Base-by-base conservation (phyloP, 441 rosid genomes). In the Pelargonium citronellum region DNA sequence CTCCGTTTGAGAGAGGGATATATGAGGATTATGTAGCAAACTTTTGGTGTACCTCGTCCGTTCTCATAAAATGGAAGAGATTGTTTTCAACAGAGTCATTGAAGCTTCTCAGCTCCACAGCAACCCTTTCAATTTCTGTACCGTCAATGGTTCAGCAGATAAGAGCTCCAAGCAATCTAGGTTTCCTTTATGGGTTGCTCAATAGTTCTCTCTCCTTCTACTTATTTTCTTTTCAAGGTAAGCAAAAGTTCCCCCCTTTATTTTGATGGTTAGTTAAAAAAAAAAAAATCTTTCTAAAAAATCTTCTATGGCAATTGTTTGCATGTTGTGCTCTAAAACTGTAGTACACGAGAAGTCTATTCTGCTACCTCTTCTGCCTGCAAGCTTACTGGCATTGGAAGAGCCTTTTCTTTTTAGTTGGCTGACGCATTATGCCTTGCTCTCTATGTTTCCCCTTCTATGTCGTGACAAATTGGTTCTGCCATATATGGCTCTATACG, bases 291-390 rank as follows among this genome's bases (percentile, higher is more conserved):
- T 66, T 49, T 4, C 20, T 17, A 55, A 55, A 17, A 57, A 64
- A 17, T 78, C 4, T 63, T 39, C 8, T 37, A 6, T 16, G 6
- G 8, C 61, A 62, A 68, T 67, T 62, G 51, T 64, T 24, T 41
- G 61, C 71, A 67, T 27, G 69, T 13, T 22, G 30, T 66, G 6
- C n/a, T 64, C 30, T 46, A 11, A 22, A 69, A 74, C 62, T 79
- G 87, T 92, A 94, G 98, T 94, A 15, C 97, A 94, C 69, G 95
- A 91, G 93, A 93, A 91, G 79, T 93, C 98, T 41, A 86, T 93
- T 73, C 83, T 93, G 78, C 85, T 91, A 83, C 98, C 95, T 1
- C 89, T 93, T 77, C 86, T 93, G 49, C 85, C 95, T 2, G 95
- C 95, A 69, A 90, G 87, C 69, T 79, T 91, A 63, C 66, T 89